Percentiles rank a stretch among this genome's conserved stretches.
phyloP scores from a whole-genome alignment of 345 rosid genomes.

The Salix brachista region DNA sequence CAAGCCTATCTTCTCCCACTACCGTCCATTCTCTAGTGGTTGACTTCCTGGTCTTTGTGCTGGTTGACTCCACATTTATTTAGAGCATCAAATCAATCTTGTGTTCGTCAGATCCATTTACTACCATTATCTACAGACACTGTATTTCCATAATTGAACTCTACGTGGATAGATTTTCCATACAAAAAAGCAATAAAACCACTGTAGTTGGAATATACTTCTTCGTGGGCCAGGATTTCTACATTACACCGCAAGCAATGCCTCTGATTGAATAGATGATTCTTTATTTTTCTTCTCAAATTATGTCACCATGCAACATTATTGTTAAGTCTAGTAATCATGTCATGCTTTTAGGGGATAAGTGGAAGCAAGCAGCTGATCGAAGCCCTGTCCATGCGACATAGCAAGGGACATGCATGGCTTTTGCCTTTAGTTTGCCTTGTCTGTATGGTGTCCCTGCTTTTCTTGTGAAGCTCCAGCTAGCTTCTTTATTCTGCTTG shows the following conservation, averaged over 20 bases:
- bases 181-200: neutral
- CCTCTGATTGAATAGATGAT: slow-evolving; percentile 21
- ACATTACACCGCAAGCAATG: neutral
- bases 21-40: slow-evolving; percentile 8
- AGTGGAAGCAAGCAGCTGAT: slow-evolving; percentile 6
- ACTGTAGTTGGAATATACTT: neutral
- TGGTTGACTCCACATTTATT: slow-evolving; percentile 10
- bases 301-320: neutral
- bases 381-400: neutral
- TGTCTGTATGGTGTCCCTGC: neutral
- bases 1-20: neutral
- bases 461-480: neutral
- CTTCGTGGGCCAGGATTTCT: neutral
- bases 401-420: neutral
- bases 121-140: neutral
- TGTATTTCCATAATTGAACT: neutral
- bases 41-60: slow-evolving; percentile 17
- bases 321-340: neutral
- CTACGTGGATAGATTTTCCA: neutral
- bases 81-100: neutral
- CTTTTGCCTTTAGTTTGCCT: slow-evolving; percentile 2
- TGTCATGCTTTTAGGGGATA: slow-evolving; percentile 21
- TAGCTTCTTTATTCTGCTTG: neutral
- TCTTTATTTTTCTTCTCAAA: neutral
- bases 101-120: neutral